These are phyloP conservation scores for Coemansia sp. DNA, from an alignment of 192 early-diverging fungal species.

Conservation along the genomic window DNA sequence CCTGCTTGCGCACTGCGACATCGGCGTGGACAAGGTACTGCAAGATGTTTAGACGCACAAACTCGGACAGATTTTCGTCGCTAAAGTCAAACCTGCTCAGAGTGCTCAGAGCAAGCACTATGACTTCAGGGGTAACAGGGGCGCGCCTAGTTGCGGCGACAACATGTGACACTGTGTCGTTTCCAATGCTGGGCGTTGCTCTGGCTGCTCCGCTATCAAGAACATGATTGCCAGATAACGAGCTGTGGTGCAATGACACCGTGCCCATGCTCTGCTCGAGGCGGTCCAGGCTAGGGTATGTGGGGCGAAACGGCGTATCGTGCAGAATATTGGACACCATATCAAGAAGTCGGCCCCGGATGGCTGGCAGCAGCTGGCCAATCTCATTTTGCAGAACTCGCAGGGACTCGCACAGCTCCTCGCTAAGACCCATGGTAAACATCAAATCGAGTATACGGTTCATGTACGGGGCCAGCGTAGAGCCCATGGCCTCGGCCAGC, in stretches of 20 bases:
- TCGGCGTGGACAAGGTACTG: slow-evolving; percentile 79
- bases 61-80: slow-evolving; percentile 80
- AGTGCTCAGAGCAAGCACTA: slow-evolving; percentile 79
- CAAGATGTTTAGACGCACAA: slow-evolving; percentile 83
- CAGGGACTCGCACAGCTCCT: slow-evolving; percentile 76
- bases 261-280: slow-evolving; percentile 29
- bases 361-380: slow-evolving; percentile 68
- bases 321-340: slow-evolving; percentile 83
- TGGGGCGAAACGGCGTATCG: slow-evolving; percentile 68
- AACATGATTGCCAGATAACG: neutral
- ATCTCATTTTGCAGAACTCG: slow-evolving; percentile 77
- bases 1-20: slow-evolving; percentile 74
- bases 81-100: slow-evolving; percentile 87
- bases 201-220: slow-evolving; percentile 43
- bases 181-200: neutral
- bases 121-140: slow-evolving; percentile 50
- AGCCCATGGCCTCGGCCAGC: slow-evolving; percentile 87
- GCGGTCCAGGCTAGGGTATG: slow-evolving; percentile 19
- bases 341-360: slow-evolving; percentile 88
- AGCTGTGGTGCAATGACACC: slow-evolving; percentile 12
- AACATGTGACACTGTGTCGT: slow-evolving; percentile 6
- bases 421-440: slow-evolving; percentile 84
- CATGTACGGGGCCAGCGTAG: slow-evolving; percentile 82
- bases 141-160: slow-evolving; percentile 12
- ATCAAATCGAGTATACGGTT: slow-evolving; percentile 86